A percentile compares a stretch with the other conserved stretches of the same genome.
Evolutionary conservation across 2,329 filamentous ascomycete genomes (phyloP).

Genomic region (Verticillium tricorpus): DNA sequence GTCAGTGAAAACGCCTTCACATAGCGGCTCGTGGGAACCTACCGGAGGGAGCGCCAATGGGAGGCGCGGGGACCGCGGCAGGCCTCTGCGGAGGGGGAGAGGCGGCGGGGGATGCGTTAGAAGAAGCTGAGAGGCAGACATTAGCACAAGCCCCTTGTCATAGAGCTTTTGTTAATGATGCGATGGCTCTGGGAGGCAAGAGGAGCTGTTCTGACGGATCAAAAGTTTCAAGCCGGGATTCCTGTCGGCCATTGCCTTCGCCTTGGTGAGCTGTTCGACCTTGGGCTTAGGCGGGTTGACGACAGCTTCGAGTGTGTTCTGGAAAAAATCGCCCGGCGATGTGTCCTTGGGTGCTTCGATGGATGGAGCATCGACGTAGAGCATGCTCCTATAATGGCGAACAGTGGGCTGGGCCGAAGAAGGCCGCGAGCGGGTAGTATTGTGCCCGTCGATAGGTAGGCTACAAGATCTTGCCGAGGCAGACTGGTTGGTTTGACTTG

Average conservation of each 20-base stretch:
- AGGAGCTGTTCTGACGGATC: conserved; percentile 30
- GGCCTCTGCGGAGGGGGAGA: conserved; percentile 17
- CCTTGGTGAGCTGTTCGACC: not conserved
- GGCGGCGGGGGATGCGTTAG: conserved; percentile 31
- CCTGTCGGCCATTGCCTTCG: not conserved
- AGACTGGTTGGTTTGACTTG: not conserved
- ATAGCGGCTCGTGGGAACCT: conserved; percentile 20
- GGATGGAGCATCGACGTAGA: conserved; percentile 45
- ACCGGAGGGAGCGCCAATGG: conserved; percentile 16
- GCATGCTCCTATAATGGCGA: conserved; percentile 46
- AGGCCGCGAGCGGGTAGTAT: conserved; percentile 1
- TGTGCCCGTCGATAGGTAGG: conserved; percentile 18
- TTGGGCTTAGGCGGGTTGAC: conserved; percentile 4
- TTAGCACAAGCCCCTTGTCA: conserved; percentile 26
- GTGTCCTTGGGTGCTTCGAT: conserved; percentile 38
- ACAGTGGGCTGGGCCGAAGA: conserved; percentile 13
- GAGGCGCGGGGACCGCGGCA: conserved; percentile 36
- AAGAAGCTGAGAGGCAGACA: conserved; percentile 34
- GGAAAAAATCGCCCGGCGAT: conserved; percentile 43
- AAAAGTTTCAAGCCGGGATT: conserved; percentile 1
- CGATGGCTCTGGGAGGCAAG: conserved; percentile 9
- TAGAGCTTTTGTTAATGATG: not conserved
- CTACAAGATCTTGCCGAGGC: conserved; percentile 26
- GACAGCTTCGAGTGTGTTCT: conserved; percentile 13
- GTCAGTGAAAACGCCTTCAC: not conserved